Base-by-base conservation (phyloP, 2,329 filamentous ascomycete species). In the Claviceps cyperi region DNA sequence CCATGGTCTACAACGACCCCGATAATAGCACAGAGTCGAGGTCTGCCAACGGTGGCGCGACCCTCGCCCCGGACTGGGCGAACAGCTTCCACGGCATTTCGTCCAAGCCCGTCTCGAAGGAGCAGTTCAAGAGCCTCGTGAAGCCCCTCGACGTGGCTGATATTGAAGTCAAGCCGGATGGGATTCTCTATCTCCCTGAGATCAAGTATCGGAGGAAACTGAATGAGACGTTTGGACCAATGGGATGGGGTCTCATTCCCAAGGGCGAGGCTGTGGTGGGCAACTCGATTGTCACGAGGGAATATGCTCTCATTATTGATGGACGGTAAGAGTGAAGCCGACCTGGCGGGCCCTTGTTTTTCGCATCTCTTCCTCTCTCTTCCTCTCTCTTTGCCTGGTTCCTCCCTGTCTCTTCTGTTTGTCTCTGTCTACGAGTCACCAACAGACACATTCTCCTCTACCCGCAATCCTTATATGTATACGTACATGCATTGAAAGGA, bases 111-210 rank as follows among this genome's bases (percentile, higher is more conserved):
- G 94, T 95, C 65, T 72, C 80, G 3, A 69, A 79, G 44, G 83
- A 89, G 66, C 77, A 83, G 49, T 75, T 78, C 9, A 74, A 80
- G 15, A 75, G 86, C 19, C 74, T 96, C 45, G 76, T 85, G 54
- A 72, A 77, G 51, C 80, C 82, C 1, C 64, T 94, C 13, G 70
- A 80, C 49, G 69, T 77, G 0, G 76, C 82, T 46, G 91, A 97
- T 67, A 82, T 98, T 50, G 92, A 98, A 72, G 84, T 98, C 63
- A 98, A 98, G 72, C 91, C 92, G 35, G 92, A 98, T 69, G 92
- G 92, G 36, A 91, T 98, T 58, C 73, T 97, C 52, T 98, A 97
- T 65, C 73, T 98, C 52, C 92, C 92, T 13, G 92, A 98, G 74
- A 97, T 98, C 73, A 96, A 97, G 71, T 98, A 98, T 70, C 75